A percentile compares a stretch with the other conserved stretches of the same genome.
Conservation (phyloP, 345 rosid species). For the Gossypium ekmanianum region DNA sequence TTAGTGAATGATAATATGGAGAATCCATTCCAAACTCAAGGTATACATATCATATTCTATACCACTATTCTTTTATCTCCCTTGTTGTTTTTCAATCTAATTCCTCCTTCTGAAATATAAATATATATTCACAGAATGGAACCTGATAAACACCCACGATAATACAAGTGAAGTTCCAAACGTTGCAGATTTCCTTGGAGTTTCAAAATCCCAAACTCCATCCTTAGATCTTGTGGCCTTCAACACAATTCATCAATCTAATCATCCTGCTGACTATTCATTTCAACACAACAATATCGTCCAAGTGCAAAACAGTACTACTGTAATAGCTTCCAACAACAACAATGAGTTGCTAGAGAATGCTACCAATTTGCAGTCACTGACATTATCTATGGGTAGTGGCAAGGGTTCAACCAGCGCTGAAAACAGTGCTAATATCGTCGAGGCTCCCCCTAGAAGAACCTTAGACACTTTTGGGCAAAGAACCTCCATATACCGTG, state of each 20-base stretch:
- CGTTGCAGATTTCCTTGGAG: conserved; percentile 94
- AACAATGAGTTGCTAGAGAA: conserved; percentile 59
- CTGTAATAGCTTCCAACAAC: conserved; percentile 28
- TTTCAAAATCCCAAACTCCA: conserved; percentile 69
- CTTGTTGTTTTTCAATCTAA: not conserved
- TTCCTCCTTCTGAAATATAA: not conserved
- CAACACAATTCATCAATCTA: conserved; percentile 57
- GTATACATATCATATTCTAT: conserved; percentile 26
- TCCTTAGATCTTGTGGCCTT: conserved; percentile 61
- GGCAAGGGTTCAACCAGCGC: conserved; percentile 62
- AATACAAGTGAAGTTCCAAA: conserved; percentile 67
- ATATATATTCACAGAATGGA: conserved; percentile 56
- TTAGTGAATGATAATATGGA: conserved; percentile 65
- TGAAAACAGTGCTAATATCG: conserved; percentile 45
- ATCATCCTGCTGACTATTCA: conserved; percentile 59
- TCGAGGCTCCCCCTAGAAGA: conserved; percentile 75
- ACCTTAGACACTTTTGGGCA: conserved; percentile 93
- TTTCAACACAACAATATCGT: conserved; percentile 50
- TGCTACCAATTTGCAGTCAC: conserved; percentile 64
- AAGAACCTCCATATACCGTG: conserved; percentile 94
- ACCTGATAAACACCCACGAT: conserved; percentile 56
- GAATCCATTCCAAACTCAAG: conserved; percentile 85
- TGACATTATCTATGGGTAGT: conserved; percentile 95
- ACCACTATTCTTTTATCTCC: not conserved
- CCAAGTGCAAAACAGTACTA: conserved; percentile 45